Evolutionary conservation across 2,329 filamentous ascomycete genomes (phyloP).

Genomic region (Claviceps pazoutovae): DNA sequence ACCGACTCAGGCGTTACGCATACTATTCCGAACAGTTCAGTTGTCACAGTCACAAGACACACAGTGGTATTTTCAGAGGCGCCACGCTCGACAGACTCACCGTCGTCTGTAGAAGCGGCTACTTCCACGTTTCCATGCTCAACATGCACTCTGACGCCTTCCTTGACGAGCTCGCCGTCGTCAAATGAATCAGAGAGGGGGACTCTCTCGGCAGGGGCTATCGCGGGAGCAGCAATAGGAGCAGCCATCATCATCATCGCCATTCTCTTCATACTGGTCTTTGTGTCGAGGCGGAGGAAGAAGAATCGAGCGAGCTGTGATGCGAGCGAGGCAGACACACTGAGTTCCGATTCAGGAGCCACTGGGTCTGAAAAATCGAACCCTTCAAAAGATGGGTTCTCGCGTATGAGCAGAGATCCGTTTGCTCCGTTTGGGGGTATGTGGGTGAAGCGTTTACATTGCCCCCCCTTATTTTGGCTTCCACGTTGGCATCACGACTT

Average conservation of each 20-base stretch:
- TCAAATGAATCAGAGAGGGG: not conserved
- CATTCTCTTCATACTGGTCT: constrained; percentile 12
- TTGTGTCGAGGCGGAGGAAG: constrained; percentile 10
- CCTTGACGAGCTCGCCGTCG: not conserved
- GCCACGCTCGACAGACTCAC: constrained; percentile 9
- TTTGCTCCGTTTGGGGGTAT: constrained; percentile 33
- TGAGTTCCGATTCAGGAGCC: not conserved
- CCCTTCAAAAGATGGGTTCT: constrained; percentile 11
- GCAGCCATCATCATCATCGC: constrained; percentile 15
- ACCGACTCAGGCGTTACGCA: constrained; percentile 24
- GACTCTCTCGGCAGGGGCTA: constrained; percentile 16
- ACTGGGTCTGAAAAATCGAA: constrained; percentile 1
- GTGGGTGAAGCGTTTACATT: not conserved
- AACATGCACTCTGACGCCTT: not conserved
- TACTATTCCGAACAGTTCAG: constrained; percentile 21
- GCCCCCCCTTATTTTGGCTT: no score
- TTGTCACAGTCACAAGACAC: constrained; percentile 22
- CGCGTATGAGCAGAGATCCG: constrained; percentile 15
- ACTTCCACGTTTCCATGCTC: not conserved
- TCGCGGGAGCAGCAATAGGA: constrained; percentile 20
- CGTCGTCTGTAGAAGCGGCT: not conserved
- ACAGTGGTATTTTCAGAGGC: constrained; percentile 19
- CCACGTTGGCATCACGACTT: no score
- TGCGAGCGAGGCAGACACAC: constrained; percentile 5
- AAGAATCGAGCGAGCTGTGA: constrained; percentile 3